Evolutionary conservation across 2,329 filamentous ascomycete genomes (phyloP).

Genomic region (Setomelanomma holmii): DNA sequence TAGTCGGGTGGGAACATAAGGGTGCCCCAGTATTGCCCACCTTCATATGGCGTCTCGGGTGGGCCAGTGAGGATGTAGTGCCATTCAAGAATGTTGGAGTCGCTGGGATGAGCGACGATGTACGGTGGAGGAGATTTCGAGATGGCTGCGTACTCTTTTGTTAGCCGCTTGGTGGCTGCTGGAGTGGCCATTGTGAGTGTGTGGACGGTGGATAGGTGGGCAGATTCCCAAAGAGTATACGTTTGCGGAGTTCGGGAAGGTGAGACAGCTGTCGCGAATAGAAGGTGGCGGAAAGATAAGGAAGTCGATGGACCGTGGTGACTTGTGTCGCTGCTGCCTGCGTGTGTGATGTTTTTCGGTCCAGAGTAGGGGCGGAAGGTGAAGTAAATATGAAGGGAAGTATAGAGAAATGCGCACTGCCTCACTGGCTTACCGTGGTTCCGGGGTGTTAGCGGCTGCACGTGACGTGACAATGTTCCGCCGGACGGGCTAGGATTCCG

Average conservation of each 20-base stretch:
- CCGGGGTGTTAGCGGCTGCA: constrained; percentile 11
- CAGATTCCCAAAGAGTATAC: no score
- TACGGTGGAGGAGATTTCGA: constrained; percentile 83
- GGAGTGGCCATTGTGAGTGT: constrained; percentile 47
- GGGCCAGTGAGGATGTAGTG: constrained; percentile 96
- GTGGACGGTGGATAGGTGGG: neutral
- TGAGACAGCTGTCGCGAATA: neutral
- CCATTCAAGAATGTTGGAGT: constrained; percentile 92
- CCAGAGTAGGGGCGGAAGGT: neutral
- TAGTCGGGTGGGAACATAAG: constrained; percentile 96
- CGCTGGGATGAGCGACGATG: constrained; percentile 87
- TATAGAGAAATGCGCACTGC: neutral
- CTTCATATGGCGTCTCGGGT: constrained; percentile 90
- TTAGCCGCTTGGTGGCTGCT: constrained; percentile 57
- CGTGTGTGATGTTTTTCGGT: neutral
- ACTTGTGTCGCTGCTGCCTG: neutral
- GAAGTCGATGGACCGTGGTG: constrained; percentile 1
- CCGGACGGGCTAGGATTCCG: neutral
- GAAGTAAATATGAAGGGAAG: neutral
- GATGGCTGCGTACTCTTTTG: constrained; percentile 70
- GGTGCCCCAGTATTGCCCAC: constrained; percentile 98
- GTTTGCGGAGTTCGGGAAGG: neutral
- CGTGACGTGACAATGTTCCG: constrained; percentile 17
- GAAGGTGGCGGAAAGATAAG: constrained; percentile 8
- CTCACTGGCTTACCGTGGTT: constrained; percentile 2